Evolutionary conservation across 225 moss, liverwort and hornwort genomes (phyloP).

Genomic region (Physcomitrellopsis africana): DNA sequence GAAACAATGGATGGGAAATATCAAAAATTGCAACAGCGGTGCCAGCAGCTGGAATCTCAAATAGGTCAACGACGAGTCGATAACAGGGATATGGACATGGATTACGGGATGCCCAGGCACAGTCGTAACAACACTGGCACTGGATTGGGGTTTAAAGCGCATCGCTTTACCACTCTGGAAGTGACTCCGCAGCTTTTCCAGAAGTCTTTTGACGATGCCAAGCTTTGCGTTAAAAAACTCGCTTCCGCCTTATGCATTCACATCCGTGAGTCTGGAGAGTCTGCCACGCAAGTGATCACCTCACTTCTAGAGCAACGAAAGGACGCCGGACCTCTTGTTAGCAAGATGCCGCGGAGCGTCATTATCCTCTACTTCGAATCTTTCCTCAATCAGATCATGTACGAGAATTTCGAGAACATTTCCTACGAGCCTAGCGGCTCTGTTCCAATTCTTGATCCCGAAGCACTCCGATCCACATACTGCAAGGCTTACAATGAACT

Average conservation of each 20-base stretch:
- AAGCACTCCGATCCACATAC: slow-evolving; percentile 31
- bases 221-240: slow-evolving; percentile 38
- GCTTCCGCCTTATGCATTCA: slow-evolving; percentile 46
- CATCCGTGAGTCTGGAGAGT: slow-evolving; percentile 49
- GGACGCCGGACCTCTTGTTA: slow-evolving; percentile 29
- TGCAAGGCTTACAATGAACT: slow-evolving; percentile 42
- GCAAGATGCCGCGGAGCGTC: slow-evolving; percentile 53
- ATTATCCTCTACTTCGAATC: slow-evolving; percentile 58
- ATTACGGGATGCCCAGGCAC: slow-evolving; percentile 37
- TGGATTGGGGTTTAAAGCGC: slow-evolving; percentile 8
- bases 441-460: slow-evolving; percentile 37
- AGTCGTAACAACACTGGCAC: slow-evolving; percentile 30
- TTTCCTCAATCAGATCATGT: slow-evolving; percentile 54
- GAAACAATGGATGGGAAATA: slow-evolving; percentile 43
- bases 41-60: slow-evolving; percentile 42
- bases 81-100: slow-evolving; percentile 27
- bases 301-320: slow-evolving; percentile 46
- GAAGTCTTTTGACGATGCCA: slow-evolving; percentile 43
- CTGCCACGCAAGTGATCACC: slow-evolving; percentile 52
- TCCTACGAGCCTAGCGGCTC: slow-evolving; percentile 54
- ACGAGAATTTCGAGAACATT: slow-evolving; percentile 57
- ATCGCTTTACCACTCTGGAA: slow-evolving; percentile 29
- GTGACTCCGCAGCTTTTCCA: slow-evolving; percentile 43
- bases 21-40: slow-evolving; percentile 39
- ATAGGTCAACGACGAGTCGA: slow-evolving; percentile 20